Base-by-base conservation (phyloP, 129 eudicot species). In the Solidago caesia region DNA sequence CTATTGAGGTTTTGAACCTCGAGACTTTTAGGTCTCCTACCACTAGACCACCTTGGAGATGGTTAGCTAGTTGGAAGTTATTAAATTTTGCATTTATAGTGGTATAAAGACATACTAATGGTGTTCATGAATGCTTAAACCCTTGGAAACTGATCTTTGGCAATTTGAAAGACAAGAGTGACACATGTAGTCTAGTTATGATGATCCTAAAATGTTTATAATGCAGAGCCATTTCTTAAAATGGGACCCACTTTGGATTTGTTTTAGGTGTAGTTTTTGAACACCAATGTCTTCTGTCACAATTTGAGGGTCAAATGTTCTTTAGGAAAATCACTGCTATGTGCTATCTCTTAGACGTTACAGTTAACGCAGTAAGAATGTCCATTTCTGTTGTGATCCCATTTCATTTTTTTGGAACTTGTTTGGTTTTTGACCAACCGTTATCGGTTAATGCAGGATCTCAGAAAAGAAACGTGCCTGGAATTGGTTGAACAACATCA, bases 371-470 rank as follows among this genome's bases (percentile, higher is more conserved):
- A 74, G 29, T 49, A 74, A 62, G 21, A 41, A 33, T 64, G 49
- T 15, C 52, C 68, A 74, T 74, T 41, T 75, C 10, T 13, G 67
- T 67, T 47, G 44, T 75, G 26, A 64, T 64, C 52, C 6, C 13
- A 14, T 42, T 49, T 39, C 41, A 33, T 12, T 4, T 14, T 13
- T 75, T 61, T 41, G 12, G 55, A 67, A 11, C 16, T 68, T 55
- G 48, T 67, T 65, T n/a, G 6, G 66, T 75, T 77, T 47, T 29
- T 60, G 55, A 48, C 25, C 75, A 61, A 70, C 63, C 76, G 4
- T 49, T 61, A 48, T 65, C 57, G 83, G 55, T 15, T 11, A 56
- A 73, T 79, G 79, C 83, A 73, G 83, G 79, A 73, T 67, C 79
- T 66, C 26, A 79, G 46, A 73, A 13, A 73, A 33, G 83, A 79